A percentile compares a stretch with the other conserved stretches of the same genome.
Conservation (phyloP, 257 asterid genomes). For the Perilla frutescens region DNA sequence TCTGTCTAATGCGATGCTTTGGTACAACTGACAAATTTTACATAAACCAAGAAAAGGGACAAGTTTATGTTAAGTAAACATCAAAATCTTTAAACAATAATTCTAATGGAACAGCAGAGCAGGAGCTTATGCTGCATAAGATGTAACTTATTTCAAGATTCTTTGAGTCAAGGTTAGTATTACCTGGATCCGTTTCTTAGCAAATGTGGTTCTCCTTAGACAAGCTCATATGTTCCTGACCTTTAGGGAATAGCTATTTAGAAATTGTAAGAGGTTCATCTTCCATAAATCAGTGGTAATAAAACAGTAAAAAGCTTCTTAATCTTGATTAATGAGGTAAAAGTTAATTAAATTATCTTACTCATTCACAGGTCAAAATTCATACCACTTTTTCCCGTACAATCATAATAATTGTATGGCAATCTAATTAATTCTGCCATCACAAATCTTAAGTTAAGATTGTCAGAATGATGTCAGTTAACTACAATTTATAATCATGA, state of each 20-base stretch:
- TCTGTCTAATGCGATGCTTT: background rate
- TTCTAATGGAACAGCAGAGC: background rate
- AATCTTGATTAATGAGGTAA: constrained; percentile 2
- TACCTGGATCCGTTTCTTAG: background rate
- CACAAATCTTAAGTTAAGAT: background rate
- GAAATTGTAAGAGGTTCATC: background rate
- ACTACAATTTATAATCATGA: constrained; percentile 8
- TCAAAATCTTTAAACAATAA: background rate
- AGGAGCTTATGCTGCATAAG: constrained; percentile 21
- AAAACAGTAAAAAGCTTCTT: constrained; percentile 1
- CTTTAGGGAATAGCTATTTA: background rate
- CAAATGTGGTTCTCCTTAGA: background rate
- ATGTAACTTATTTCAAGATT: constrained; percentile 19
- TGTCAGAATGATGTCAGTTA: background rate
- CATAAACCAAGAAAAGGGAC: background rate
- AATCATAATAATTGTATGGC: background rate
- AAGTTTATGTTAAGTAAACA: background rate
- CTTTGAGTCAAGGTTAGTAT: background rate
- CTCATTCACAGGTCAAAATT: constrained; percentile 2
- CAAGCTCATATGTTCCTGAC: background rate
- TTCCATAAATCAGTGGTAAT: background rate
- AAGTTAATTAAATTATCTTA: constrained; percentile 8
- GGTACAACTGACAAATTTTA: background rate
- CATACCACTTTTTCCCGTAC: background rate
- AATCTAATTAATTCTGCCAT: background rate